A percentile compares a stretch with the other conserved stretches of the same genome.
Evolutionary conservation across 2,329 filamentous ascomycete species (phyloP).

Genomic region (Pseudogymnoascus destructans): DNA sequence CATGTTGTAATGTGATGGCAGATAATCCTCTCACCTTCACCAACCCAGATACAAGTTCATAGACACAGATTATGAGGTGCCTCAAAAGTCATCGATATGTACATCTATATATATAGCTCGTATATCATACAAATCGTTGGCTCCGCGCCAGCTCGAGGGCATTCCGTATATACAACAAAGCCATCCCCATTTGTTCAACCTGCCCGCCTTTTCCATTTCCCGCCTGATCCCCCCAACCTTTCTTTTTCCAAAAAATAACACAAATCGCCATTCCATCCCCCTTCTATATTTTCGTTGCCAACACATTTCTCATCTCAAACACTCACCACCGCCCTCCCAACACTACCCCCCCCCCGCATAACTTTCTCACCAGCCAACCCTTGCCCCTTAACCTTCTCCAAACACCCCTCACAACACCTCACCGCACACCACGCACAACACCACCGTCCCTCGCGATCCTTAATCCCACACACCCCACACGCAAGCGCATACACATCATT

Average conservation of each 20-base stretch:
- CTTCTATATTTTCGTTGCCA: neutral
- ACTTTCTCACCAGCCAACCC: neutral
- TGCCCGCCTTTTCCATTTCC: neutral
- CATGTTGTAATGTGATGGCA: neutral
- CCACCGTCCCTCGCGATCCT: slow-evolving; percentile 22
- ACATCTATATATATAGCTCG: slow-evolving; percentile 2
- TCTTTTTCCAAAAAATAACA: neutral
- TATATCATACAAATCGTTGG: slow-evolving; percentile 4
- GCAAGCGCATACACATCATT: slow-evolving; percentile 23
- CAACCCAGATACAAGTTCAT: neutral
- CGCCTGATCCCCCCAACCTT: neutral
- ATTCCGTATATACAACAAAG: slow-evolving; percentile 3
- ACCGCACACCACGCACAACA: slow-evolving; percentile 26
- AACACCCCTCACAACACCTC: slow-evolving; percentile 23
- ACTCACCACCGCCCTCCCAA: neutral
- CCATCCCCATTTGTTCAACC: neutral
- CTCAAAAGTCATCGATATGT: neutral
- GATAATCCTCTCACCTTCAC: neutral
- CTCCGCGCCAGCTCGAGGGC: slow-evolving; percentile 3
- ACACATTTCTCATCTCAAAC: neutral
- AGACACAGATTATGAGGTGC: neutral
- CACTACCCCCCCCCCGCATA: neutral
- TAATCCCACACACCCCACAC: slow-evolving; percentile 24
- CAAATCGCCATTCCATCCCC: neutral
- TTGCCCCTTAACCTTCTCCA: slow-evolving; percentile 14